Conservation (phyloP, 179 eudicot species). For the Camellia oleifera region DNA sequence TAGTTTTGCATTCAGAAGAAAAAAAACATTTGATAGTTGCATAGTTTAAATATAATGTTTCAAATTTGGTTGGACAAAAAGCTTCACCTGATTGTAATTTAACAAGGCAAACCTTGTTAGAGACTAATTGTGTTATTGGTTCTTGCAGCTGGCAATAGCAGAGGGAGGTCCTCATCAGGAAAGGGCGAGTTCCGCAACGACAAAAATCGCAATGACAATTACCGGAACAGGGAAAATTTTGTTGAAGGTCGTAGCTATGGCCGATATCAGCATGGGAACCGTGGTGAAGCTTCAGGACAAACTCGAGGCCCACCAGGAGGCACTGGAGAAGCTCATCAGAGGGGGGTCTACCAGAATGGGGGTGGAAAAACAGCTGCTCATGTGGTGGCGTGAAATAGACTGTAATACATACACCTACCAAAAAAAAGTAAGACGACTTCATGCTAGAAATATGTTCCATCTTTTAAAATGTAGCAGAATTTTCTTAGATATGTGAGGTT, state of each 20-base stretch:
- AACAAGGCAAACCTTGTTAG: neutral
- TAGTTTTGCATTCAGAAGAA: no score
- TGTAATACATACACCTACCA: neutral
- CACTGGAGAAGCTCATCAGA: constrained; percentile 1
- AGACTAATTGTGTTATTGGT: neutral
- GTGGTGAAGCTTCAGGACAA: constrained; percentile 10
- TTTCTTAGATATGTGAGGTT: neutral
- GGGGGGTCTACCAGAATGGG: constrained; percentile 14
- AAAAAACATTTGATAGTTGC: neutral
- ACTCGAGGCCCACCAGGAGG: neutral
- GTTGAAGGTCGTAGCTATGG: constrained; percentile 8
- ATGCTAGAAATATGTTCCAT: neutral
- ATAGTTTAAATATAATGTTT: neutral
- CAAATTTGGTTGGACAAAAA: neutral
- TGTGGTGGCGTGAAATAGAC: neutral
- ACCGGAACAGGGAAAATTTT: constrained; percentile 15
- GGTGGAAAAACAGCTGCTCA: neutral
- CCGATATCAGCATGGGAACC: constrained; percentile 1
- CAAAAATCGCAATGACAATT: constrained; percentile 17
- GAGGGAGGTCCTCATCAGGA: constrained; percentile 16
- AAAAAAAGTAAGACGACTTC: neutral
- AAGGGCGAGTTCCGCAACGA: constrained; percentile 21
- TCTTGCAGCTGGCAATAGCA: constrained; percentile 17
- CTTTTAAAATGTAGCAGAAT: neutral
- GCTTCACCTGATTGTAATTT: neutral